phyloP scores from a whole-genome alignment of 2,329 filamentous ascomycete genomes.

The Macrophomina pseudophaseolina region DNA sequence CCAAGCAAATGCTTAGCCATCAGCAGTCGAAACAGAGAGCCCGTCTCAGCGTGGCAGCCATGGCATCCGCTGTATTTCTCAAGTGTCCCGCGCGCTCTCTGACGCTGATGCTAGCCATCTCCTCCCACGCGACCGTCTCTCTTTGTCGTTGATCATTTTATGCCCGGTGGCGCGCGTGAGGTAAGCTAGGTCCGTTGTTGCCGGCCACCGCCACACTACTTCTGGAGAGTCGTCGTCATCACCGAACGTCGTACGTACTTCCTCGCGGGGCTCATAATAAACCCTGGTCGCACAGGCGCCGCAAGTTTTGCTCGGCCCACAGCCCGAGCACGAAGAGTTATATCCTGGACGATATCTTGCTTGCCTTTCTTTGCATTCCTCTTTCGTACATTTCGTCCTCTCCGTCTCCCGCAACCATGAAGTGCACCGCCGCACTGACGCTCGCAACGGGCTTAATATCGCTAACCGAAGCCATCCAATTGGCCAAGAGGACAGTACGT shows the following conservation, averaged over 20 bases:
- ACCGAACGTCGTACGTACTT: slow-evolving; percentile 27
- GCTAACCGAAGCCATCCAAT: slow-evolving; percentile 36
- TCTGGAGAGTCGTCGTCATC: slow-evolving; percentile 28
- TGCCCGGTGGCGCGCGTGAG: slow-evolving; percentile 21
- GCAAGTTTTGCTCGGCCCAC: slow-evolving; percentile 9
- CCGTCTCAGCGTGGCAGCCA: slow-evolving; percentile 5
- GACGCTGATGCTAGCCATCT: slow-evolving; percentile 5
- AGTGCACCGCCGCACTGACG: slow-evolving; percentile 35
- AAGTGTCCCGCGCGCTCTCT: background rate
- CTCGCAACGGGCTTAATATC: slow-evolving; percentile 38
- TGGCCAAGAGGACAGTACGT: slow-evolving; percentile 43
- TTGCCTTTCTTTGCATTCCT: slow-evolving; percentile 6
- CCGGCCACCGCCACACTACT: slow-evolving; percentile 27
- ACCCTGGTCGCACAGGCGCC: slow-evolving; percentile 21
- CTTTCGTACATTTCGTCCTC: slow-evolving; percentile 11
- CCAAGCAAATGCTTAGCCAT: slow-evolving; percentile 20
- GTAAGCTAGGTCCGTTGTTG: slow-evolving; percentile 22
- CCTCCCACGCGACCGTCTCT: background rate
- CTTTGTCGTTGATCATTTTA: slow-evolving; percentile 14
- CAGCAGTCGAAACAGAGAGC: slow-evolving; percentile 13
- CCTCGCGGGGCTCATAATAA: slow-evolving; percentile 26
- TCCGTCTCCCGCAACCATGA: slow-evolving; percentile 35
- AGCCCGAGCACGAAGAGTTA: slow-evolving; percentile 12
- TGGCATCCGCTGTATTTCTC: slow-evolving; percentile 22
- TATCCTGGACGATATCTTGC: slow-evolving; percentile 13